Conservation (phyloP, 2,329 filamentous ascomycete genomes). For the Neofusicoccum laricinum region DNA sequence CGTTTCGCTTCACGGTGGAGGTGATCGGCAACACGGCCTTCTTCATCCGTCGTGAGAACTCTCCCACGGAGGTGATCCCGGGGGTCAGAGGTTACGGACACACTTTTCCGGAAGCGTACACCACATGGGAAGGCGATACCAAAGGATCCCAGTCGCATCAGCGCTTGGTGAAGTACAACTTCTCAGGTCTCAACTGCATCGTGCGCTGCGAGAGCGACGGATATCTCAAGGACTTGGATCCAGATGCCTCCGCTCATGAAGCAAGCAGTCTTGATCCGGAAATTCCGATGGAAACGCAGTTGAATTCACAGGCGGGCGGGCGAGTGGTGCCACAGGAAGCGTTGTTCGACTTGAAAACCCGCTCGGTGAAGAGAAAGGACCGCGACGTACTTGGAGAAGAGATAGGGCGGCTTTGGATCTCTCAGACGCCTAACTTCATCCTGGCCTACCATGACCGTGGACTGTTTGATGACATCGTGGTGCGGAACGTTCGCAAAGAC, state of each 20-base stretch:
- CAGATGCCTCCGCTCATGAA: background rate
- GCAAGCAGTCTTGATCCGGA: too few relatives aligned
- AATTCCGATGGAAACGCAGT: background rate
- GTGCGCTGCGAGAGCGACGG: slow-evolving; percentile 60
- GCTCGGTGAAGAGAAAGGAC: slow-evolving; percentile 32
- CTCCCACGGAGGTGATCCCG: slow-evolving; percentile 55
- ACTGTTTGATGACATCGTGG: slow-evolving; percentile 43
- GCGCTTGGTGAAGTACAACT: slow-evolving; percentile 57
- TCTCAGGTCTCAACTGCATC: slow-evolving; percentile 52
- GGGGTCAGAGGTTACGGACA: slow-evolving; percentile 63
- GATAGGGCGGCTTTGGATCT: slow-evolving; percentile 48
- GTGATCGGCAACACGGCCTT: slow-evolving; percentile 58
- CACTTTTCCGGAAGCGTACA: slow-evolving; percentile 65
- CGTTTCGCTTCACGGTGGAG: slow-evolving; percentile 61
- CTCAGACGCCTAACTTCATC: slow-evolving; percentile 52
- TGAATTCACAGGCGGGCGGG: slow-evolving; percentile 25
- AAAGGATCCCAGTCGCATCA: slow-evolving; percentile 60
- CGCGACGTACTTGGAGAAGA: slow-evolving; percentile 39
- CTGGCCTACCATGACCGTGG: slow-evolving; percentile 48
- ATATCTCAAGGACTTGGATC: slow-evolving; percentile 38
- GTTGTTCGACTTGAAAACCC: slow-evolving; percentile 55
- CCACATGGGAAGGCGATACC: slow-evolving; percentile 57
- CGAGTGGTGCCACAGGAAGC: slow-evolving; percentile 38
- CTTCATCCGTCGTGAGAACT: slow-evolving; percentile 61
- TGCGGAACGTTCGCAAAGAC: slow-evolving; percentile 36